phyloP scores from a whole-genome alignment of 306 rosid species.

The Vigna angularis region DNA sequence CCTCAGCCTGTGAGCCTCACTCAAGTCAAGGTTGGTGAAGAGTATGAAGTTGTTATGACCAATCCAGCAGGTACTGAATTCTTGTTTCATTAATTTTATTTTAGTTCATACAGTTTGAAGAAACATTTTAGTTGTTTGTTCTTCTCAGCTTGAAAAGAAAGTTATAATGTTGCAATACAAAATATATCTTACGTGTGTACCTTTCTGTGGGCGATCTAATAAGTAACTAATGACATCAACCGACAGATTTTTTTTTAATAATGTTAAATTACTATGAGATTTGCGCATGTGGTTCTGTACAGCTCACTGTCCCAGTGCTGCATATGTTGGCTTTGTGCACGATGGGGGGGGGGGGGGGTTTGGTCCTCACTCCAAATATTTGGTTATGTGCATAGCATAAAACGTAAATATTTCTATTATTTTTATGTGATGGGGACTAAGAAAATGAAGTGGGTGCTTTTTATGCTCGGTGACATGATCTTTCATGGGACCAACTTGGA shows the following conservation, averaged over 20 bases:
- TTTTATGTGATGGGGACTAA: neutral
- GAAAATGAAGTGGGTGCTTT: conserved; percentile 19
- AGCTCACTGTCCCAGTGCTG: neutral
- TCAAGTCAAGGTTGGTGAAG: conserved; percentile 74
- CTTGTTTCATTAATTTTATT: neutral
- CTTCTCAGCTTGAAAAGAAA: neutral
- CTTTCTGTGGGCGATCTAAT: neutral
- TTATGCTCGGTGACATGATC: neutral
- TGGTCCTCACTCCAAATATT: neutral
- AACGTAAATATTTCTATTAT: neutral
- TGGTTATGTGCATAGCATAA: neutral
- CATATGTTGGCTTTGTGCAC: neutral
- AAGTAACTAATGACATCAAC: neutral
- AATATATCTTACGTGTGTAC: conserved; percentile 17
- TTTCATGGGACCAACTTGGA: conserved; percentile 24
- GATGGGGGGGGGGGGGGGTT: conserved; percentile 2
- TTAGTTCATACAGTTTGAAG: neutral
- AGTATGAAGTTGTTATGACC: conserved; percentile 76
- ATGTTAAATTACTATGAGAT: neutral
- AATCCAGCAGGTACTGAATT: conserved; percentile 77
- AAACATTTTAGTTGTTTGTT: neutral
- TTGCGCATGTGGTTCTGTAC: neutral
- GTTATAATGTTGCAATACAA: neutral
- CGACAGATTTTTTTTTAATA: neutral
- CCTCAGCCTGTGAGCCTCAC: conserved; percentile 71